These are phyloP conservation scores for Stemphylium lycopersici DNA, from an alignment of 2,329 filamentous ascomycete genomes.

Conservation along the genomic window DNA sequence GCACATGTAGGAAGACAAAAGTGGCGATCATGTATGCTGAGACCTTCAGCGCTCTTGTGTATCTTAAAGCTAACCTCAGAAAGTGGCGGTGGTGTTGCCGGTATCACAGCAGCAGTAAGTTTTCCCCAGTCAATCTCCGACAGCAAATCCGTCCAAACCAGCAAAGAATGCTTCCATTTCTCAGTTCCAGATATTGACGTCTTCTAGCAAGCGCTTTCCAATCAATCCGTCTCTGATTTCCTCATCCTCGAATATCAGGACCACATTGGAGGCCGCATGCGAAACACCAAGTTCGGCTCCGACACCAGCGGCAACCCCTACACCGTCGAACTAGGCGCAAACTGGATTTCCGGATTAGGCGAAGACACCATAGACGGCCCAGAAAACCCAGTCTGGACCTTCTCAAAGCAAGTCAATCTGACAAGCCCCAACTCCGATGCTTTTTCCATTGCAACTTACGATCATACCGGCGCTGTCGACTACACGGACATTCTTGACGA, in stretches of 20 bases:
- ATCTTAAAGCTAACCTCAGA: slow-evolving; percentile 11
- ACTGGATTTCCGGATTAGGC: slow-evolving; percentile 64
- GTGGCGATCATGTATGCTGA: slow-evolving; percentile 41
- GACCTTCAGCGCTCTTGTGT: too few species aligned
- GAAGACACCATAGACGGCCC: slow-evolving; percentile 30
- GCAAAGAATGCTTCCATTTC: too few species aligned
- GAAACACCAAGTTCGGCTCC: slow-evolving; percentile 63
- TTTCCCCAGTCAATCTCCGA: background rate
- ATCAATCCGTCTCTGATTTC: slow-evolving; percentile 68
- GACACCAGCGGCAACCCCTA: slow-evolving; percentile 59
- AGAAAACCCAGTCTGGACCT: slow-evolving; percentile 68
- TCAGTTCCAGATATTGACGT: slow-evolving; percentile 4
- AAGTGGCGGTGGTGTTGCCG: slow-evolving; percentile 65
- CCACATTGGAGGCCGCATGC: slow-evolving; percentile 67
- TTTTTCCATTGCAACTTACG: slow-evolving; percentile 64
- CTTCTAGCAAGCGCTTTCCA: slow-evolving; percentile 62
- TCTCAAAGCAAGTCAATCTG: slow-evolving; percentile 64
- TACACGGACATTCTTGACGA: slow-evolving; percentile 59
- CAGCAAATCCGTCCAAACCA: background rate
- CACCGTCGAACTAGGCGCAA: slow-evolving; percentile 69
- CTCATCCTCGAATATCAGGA: slow-evolving; percentile 69
- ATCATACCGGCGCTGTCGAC: slow-evolving; percentile 61
- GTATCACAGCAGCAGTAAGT: slow-evolving; percentile 65
- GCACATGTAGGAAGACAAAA: slow-evolving; percentile 39
- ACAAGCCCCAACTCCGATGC: slow-evolving; percentile 65